Percentiles rank a stretch among this genome's conserved stretches.
phyloP scores from a whole-genome alignment of 108 stramenopile species.

The Cyclotella kingstonii region DNA sequence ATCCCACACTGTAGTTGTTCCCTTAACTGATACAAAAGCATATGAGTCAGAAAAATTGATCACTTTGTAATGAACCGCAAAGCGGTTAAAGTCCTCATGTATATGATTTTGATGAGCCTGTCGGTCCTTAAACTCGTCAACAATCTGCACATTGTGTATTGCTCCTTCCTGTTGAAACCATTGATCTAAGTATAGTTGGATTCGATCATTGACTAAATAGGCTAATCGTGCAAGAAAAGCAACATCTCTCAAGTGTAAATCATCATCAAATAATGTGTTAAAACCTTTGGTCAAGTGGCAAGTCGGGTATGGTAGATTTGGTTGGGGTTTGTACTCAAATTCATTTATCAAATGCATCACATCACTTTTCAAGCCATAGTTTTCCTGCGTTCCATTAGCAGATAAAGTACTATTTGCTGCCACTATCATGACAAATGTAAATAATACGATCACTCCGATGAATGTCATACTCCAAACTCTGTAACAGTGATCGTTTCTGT shows the following conservation, averaged over 20 bases:
- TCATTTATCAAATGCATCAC: slow-evolving; percentile 5
- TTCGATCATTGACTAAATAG: slow-evolving; percentile 32
- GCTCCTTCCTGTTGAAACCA: slow-evolving; percentile 61
- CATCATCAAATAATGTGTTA: neutral
- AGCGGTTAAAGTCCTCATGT: slow-evolving; percentile 13
- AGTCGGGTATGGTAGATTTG: slow-evolving; percentile 33
- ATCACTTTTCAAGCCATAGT: slow-evolving; percentile 7
- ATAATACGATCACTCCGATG: slow-evolving; percentile 13
- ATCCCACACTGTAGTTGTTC: slow-evolving; percentile 68
- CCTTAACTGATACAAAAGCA: slow-evolving; percentile 60
- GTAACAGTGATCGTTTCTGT: slow-evolving; percentile 16
- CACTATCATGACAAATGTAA: slow-evolving; percentile 21
- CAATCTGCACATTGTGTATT: slow-evolving; percentile 39
- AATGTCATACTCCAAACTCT: slow-evolving; percentile 21
- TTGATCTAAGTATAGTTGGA: slow-evolving; percentile 28
- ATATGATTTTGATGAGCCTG: neutral
- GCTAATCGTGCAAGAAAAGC: slow-evolving; percentile 53
- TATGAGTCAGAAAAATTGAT: slow-evolving; percentile 34
- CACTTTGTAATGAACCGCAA: slow-evolving; percentile 54
- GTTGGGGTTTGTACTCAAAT: slow-evolving; percentile 16
- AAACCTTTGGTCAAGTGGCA: slow-evolving; percentile 28
- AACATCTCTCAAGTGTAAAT: slow-evolving; percentile 40
- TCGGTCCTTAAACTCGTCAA: slow-evolving; percentile 40
- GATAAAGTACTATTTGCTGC: slow-evolving; percentile 1
- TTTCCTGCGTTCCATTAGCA: slow-evolving; percentile 5